Percentiles rank a stretch among this genome's conserved stretches.
Evolutionary conservation across 345 rosid species (phyloP).

Genomic region (Rubroshorea leprosula): DNA sequence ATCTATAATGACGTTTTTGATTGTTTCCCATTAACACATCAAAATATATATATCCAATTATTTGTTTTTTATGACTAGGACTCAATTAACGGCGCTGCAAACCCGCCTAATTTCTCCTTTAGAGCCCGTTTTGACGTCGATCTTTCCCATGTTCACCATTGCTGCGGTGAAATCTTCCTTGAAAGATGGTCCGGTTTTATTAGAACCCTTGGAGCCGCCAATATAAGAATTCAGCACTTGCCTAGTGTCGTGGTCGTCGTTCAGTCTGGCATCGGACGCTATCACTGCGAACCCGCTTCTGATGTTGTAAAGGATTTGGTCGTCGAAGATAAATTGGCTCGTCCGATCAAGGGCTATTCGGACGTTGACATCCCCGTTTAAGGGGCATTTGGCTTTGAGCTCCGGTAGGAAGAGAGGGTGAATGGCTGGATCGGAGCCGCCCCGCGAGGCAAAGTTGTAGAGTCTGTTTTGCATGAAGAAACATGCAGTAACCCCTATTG

Average conservation of each 20-base stretch:
- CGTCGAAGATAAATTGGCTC: slow-evolving; percentile 36
- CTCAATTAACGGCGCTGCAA: slow-evolving; percentile 38
- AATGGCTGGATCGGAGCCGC: slow-evolving; percentile 39
- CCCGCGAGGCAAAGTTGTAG: slow-evolving; percentile 32
- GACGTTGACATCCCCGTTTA: slow-evolving; percentile 23
- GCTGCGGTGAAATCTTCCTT: slow-evolving; percentile 43
- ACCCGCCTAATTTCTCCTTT: slow-evolving; percentile 49
- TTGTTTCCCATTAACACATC: no score
- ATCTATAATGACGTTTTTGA: no score
- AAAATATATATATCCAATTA: no score
- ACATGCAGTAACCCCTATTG: slow-evolving; percentile 52
- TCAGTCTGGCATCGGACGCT: slow-evolving; percentile 46
- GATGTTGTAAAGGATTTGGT: slow-evolving; percentile 27
- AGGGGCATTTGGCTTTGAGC: slow-evolving; percentile 23
- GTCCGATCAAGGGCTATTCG: slow-evolving; percentile 38
- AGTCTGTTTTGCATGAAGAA: slow-evolving; percentile 42
- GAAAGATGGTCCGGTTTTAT: slow-evolving; percentile 19
- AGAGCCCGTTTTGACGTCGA: slow-evolving; percentile 36
- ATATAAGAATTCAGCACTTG: slow-evolving; percentile 35
- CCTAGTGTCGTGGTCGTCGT: slow-evolving; percentile 29
- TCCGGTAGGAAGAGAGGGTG: slow-evolving; percentile 21
- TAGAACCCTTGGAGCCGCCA: slow-evolving; percentile 7
- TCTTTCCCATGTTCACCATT: slow-evolving; percentile 50
- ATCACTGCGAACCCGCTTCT: slow-evolving; percentile 39
- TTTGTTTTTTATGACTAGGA: no score